Base-by-base conservation (phyloP, 306 rosid species). In the Malus sieversii region DNA sequence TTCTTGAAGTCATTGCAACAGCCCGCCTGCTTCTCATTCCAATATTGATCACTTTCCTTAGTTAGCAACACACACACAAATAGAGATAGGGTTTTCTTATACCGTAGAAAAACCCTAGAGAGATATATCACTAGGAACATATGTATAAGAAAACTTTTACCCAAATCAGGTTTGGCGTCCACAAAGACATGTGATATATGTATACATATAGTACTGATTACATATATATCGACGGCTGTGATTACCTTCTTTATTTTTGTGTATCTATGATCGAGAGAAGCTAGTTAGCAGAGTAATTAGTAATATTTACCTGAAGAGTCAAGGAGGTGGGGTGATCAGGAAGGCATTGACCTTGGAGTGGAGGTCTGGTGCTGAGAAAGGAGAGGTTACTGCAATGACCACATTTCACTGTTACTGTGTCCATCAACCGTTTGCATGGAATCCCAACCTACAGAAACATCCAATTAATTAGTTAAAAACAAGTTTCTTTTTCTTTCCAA, bases 301-400 rank as follows among this genome's bases (percentile, higher is more conserved):
- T 22, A 46, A 35, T 10, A 29, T 15, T 70, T 66, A 88, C 97
- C 97, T 90, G 97, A 73, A 90, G 93, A 82, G 48, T 82, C 33
- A 87, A 65, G 66, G 73, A 46, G n/a, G 72, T 76, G 45, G 82
- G 88, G 45, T 95, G 85, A 80, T 89, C 97, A 83, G 86, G 88
- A 70, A 85, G 81, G 82, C 75, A 78, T 74, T 86, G 97, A 45
- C 77, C 83, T 72, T 87, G 88, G 62, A 90, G 71, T 76, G 96
- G 92, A 53, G 66, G 23, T 45, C 91, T 84, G 46, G 98, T 92
- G 86, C 89, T 92, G 33, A 95, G 94, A 74, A 92, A 92, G 11
- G 99, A 95, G 61, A 92, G 97, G 85, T 92, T 95, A 65, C 98
- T 87, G 75, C 99, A 95, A 81, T 95, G 97, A 12, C 99, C 99